phyloP scores from a whole-genome alignment of 2,329 filamentous ascomycete genomes.

The Fusarium sp. region DNA sequence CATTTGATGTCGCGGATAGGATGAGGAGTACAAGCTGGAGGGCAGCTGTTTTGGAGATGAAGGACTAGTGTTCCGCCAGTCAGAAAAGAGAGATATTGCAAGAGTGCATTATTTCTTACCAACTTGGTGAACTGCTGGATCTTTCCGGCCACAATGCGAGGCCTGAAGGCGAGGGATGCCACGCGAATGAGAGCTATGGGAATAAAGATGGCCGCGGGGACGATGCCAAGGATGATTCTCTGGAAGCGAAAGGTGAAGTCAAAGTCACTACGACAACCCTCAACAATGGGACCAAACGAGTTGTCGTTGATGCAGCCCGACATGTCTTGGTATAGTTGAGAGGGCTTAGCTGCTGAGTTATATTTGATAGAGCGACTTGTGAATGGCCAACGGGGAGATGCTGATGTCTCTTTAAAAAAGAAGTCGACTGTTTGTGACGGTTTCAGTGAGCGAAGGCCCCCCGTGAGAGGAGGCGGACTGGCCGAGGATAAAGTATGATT shows the following conservation, averaged over 20 bases:
- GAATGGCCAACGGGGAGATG: neutral
- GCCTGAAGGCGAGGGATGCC: neutral
- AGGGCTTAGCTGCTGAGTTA: neutral
- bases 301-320: slow-evolving; percentile 44
- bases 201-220: neutral
- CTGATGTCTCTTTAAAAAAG: neutral
- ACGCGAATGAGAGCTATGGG: neutral
- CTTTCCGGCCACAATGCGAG: neutral
- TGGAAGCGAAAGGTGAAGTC: slow-evolving; percentile 6
- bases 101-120: neutral
- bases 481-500: neutral
- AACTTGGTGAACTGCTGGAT: neutral
- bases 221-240: neutral
- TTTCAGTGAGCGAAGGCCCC: neutral
- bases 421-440: neutral
- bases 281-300: slow-evolving; percentile 15
- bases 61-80: neutral
- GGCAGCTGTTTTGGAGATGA: neutral
- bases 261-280: slow-evolving; percentile 6
- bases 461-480: neutral
- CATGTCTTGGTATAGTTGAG: neutral
- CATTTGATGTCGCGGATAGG: neutral
- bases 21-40: slow-evolving; percentile 1
- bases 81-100: neutral
- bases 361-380: neutral